Conservation (phyloP, 805 yeast genomes). For the Yamadazyma scolyti region DNA sequence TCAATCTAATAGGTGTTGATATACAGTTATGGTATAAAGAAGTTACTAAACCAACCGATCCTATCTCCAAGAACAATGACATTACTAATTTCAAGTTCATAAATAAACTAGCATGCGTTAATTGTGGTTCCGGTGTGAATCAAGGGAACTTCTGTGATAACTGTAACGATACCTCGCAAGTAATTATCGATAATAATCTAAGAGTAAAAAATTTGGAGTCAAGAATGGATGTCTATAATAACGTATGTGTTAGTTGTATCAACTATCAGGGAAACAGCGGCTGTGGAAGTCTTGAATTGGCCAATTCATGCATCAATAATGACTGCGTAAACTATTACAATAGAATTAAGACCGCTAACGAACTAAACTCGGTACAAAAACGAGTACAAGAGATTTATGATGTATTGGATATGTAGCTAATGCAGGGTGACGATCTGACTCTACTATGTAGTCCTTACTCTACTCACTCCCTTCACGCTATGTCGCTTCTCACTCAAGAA, state of each 20-base stretch:
- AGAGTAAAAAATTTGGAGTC: slow-evolving; percentile 3
- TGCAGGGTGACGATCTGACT: no score
- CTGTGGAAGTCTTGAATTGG: neutral
- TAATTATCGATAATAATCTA: slow-evolving; percentile 3
- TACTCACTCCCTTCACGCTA: no score
- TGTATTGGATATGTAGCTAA: no score
- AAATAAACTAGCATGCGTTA: slow-evolving; percentile 18
- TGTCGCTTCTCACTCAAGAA: neutral
- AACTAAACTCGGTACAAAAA: slow-evolving; percentile 1
- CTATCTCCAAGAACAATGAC: no score
- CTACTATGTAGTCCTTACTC: no score
- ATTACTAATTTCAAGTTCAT: slow-evolving; percentile 9
- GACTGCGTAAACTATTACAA: slow-evolving; percentile 11
- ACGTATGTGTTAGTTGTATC: slow-evolving; percentile 8
- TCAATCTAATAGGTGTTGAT: slow-evolving; percentile 80
- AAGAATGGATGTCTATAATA: neutral
- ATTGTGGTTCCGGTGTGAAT: slow-evolving; percentile 18
- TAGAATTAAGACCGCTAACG: slow-evolving; percentile 8
- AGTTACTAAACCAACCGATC: slow-evolving; percentile 47
- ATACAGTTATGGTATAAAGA: slow-evolving; percentile 71
- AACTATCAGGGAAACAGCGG: neutral
- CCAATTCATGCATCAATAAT: slow-evolving; percentile 8
- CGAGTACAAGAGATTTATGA: no score
- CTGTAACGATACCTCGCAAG: slow-evolving; percentile 3
- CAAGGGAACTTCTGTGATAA: slow-evolving; percentile 3